Evolutionary conservation across 2,329 filamentous ascomycete genomes (phyloP).

Genomic region (Colletotrichum sp.): DNA sequence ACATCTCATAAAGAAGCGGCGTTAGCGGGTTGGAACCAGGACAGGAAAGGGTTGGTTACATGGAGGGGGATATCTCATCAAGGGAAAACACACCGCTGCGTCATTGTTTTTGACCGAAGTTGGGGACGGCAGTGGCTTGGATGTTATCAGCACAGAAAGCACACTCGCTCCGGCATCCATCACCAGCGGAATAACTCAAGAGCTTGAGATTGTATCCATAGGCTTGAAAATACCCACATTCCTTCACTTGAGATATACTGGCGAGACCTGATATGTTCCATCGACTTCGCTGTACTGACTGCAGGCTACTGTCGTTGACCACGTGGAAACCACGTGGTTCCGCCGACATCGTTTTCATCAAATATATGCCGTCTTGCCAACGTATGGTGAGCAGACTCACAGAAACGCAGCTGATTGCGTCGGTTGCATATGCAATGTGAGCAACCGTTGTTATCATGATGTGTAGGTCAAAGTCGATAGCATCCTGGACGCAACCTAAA

Average conservation of each 20-base stretch:
- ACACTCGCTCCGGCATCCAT: neutral
- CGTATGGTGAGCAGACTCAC: neutral
- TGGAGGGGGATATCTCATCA: neutral
- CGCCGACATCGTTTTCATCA: neutral
- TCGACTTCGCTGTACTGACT: neutral
- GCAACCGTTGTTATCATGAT: no score
- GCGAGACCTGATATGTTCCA: neutral
- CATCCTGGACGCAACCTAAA: neutral
- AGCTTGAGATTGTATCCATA: neutral
- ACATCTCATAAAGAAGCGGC: constrained; percentile 10
- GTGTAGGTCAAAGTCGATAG: no score
- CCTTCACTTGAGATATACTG: neutral
- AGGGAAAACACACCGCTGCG: neutral
- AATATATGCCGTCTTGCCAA: neutral
- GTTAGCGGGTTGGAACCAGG: neutral
- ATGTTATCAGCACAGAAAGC: neutral
- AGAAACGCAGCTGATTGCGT: neutral
- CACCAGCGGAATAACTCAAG: neutral
- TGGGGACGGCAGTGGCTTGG: neutral
- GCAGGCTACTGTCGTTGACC: neutral
- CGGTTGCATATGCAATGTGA: neutral
- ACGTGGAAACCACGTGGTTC: neutral
- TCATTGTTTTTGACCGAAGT: neutral
- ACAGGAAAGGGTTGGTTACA: neutral
- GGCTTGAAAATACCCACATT: constrained; percentile 3